Base-by-base conservation (phyloP, 306 rosid genomes). In the Elaeagnus macrophylla region DNA sequence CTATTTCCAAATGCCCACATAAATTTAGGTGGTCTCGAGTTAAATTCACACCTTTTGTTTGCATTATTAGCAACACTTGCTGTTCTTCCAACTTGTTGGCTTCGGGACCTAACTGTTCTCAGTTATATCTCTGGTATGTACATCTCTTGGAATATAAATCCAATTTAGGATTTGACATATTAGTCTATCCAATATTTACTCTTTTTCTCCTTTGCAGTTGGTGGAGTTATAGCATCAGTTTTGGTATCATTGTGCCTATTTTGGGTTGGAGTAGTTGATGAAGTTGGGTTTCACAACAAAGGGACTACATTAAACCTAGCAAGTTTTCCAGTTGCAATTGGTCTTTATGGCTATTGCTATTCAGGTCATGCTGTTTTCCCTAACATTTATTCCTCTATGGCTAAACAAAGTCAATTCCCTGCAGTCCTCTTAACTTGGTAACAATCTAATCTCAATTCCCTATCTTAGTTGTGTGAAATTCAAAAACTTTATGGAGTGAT, bases 301-400 rank as follows among this genome's bases (percentile, higher is more conserved):
- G 95, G 86, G 61, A 77, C 95, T 16, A 56, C 84, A 38, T 71
- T 90, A 61, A 90, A 86, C 65, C 79, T 90, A 49, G 72, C 74
- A 61, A 75, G 84, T 44, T 73, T 90, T 55, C 97, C 97, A 41
- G 97, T 90, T 53, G 90, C 95, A 41, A 44, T 90, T n/a, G 97
- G 97, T 66, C 97, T 90, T 43, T 90, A 90, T 16, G 97, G 97
- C 39, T 90, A 73, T 81, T 90, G 97, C 81, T 90, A 86, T 76
- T 90, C 97, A 9, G 97, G 97, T 53, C 97, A 90, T 61, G 97
- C 95, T 37, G 97, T 90, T 42, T 86, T 90, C 69, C 97, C 97
- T 3, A 90, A 90, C 77, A 90, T 90, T 65, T 90, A 90, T 54
- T 75, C 88, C 37, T 90, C 97, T 47, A 81, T 90, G 95, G 95